Evolutionary conservation across 2,329 filamentous ascomycete genomes (phyloP), one percentile per base, ranked within the genome.

Genomic region (Diaporthe helianthi): DNA sequence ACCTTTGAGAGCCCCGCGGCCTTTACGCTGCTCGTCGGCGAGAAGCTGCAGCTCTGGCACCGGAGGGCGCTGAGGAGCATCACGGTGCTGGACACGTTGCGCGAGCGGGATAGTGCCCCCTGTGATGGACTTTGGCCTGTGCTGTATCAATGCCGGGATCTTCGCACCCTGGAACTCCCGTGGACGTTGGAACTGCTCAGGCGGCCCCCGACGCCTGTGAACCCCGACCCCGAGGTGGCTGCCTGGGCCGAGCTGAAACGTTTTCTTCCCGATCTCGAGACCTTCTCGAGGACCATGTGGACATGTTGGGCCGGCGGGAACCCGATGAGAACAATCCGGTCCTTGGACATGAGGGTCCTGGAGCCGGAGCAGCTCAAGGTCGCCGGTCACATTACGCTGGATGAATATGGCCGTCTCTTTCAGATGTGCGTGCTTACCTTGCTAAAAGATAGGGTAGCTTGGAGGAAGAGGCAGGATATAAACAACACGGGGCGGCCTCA

Each of bases 181-280:
- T 24, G 3, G 8, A 19, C 19, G n/a, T n/a, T 2, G 17, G 17
- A 1, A 8, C 41, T 44, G n/a, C n/a, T n/a, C n/a, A n/a, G n/a
- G n/a, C n/a, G n/a, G n/a, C n/a, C n/a, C n/a, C 19, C 8, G 3
- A 13, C 8, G 15, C 2, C 2, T 5, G 49, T 4, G 17, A 17
- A n/a, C 12, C 6, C 6, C 38, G 19, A n/a, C 10, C 0, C 1
- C 19, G 10, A 15, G 7, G 0, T 1, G 6, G 13, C 13, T 19
- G 4, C 26, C 19, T 61, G 58, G 38, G 6, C 6, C 4, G 26
- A n/a, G 15, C 10, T 61, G 1, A 47, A 1, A 33, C 22, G 12
- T 2, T 12, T 47, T 41, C 26, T 61, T n/a, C 58, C 41, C 6
- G 6, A 33, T 1, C 1, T 61, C 26, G 22, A 12, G 26, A 17